phyloP scores from a whole-genome alignment of 2,329 filamentous ascomycete species.

The Xylaria arbuscula region DNA sequence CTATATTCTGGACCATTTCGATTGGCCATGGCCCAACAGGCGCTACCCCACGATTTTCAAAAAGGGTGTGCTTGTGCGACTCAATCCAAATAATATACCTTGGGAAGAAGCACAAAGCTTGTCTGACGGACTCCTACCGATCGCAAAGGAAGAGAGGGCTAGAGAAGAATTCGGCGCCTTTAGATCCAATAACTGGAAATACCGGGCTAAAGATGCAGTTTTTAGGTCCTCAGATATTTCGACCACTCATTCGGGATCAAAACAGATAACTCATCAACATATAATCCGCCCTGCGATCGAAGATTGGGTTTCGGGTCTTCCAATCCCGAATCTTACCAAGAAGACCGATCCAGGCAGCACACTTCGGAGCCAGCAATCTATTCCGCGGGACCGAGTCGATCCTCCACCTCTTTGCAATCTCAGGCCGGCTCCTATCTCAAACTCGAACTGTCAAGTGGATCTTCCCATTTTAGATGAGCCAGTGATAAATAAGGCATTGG shows the following conservation, averaged over 20 bases:
- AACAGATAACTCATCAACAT: not conserved
- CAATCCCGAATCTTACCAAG: not conserved
- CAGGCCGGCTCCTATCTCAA: not conserved
- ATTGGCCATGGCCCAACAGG: constrained; percentile 11
- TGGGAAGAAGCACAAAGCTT: constrained; percentile 15
- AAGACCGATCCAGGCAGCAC: no score
- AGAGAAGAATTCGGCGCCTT: constrained; percentile 30
- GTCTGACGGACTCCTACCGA: constrained; percentile 19
- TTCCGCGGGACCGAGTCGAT: not conserved
- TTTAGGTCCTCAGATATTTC: not conserved
- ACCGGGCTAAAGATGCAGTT: constrained; percentile 10
- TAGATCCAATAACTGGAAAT: constrained; percentile 25
- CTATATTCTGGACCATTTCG: constrained; percentile 42
- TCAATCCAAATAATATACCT: constrained; percentile 30
- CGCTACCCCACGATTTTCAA: constrained; percentile 39
- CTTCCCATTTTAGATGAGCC: not conserved
- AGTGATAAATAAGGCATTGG: not conserved
- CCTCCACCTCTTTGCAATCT: not conserved
- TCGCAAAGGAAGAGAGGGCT: not conserved
- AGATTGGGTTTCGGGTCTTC: constrained; percentile 30
- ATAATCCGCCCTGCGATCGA: constrained; percentile 20
- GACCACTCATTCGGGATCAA: not conserved
- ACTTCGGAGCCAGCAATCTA: not conserved
- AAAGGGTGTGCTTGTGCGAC: constrained; percentile 27
- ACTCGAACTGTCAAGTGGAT: not conserved